Conservation (phyloP, 2,329 filamentous ascomycete genomes). For the Blastomyces percursus region DNA sequence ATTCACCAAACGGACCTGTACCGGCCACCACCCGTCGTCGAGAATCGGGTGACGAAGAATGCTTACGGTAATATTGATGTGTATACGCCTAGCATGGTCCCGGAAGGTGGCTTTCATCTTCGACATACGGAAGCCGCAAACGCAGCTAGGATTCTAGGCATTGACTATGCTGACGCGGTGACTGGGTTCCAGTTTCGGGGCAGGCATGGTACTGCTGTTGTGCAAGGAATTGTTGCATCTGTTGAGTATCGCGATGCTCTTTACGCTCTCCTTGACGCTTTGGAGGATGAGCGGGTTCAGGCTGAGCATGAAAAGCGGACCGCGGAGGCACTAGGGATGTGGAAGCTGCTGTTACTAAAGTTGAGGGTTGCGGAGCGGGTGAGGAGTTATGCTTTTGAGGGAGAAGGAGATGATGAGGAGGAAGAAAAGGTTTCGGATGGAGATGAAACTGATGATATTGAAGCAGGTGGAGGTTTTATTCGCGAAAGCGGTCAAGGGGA, state of each 20-base stretch:
- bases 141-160: constrained; percentile 62
- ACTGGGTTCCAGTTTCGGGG: constrained; percentile 84
- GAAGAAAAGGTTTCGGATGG: constrained; percentile 24
- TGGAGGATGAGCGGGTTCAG: constrained; percentile 56
- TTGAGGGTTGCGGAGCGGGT: constrained; percentile 63
- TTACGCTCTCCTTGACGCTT: constrained; percentile 53
- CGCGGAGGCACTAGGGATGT: constrained; percentile 42
- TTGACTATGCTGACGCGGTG: constrained; percentile 83
- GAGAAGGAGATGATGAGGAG: constrained; percentile 28
- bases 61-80: constrained; percentile 53
- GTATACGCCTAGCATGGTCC: constrained; percentile 54
- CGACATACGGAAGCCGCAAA: constrained; percentile 49
- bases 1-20: constrained; percentile 58
- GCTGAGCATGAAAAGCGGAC: constrained; percentile 48
- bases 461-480: constrained; percentile 30
- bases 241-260: constrained; percentile 61
- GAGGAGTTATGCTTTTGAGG: constrained; percentile 42
- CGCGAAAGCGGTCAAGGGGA: constrained; percentile 17
- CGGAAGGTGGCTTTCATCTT: constrained; percentile 48
- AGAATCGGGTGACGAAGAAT: constrained; percentile 58
- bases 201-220: constrained; percentile 70
- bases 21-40: constrained; percentile 60
- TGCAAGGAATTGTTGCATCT: constrained; percentile 68
- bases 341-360: constrained; percentile 51
- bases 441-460: constrained; percentile 20